These are phyloP conservation scores for Dryadomyces quercus-mongolicae DNA, from an alignment of 2,329 filamentous ascomycete species.

Conservation along the genomic window DNA sequence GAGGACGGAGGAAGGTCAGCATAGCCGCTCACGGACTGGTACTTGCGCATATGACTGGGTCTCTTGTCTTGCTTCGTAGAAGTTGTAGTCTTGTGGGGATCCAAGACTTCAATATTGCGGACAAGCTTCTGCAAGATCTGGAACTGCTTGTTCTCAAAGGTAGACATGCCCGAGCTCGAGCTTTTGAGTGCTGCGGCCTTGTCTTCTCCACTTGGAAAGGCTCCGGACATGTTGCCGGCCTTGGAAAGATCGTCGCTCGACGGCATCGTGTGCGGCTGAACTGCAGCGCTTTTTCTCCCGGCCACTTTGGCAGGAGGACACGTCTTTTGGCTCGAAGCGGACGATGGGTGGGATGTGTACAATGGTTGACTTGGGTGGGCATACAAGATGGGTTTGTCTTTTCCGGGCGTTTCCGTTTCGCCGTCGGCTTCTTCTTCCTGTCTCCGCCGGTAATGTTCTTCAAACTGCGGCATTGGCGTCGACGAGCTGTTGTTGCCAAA, in stretches of 20 bases:
- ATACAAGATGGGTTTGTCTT: conserved; percentile 7
- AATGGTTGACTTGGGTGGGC: not conserved
- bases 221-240: too few species aligned
- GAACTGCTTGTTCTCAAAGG: conserved; percentile 14
- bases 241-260: not conserved
- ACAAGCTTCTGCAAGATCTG: conserved; percentile 10
- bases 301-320: not conserved
- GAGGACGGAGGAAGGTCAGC: conserved; percentile 13
- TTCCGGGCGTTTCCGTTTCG: not conserved
- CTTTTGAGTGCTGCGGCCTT: not conserved
- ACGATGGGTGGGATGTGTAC: not conserved
- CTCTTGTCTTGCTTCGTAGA: not conserved
- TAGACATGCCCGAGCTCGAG: conserved; percentile 5
- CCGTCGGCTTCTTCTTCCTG: conserved; percentile 2
- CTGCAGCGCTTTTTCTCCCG: not conserved
- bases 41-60: not conserved
- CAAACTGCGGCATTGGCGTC: conserved; percentile 9
- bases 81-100: not conserved
- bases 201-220: conserved; percentile 8
- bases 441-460: conserved; percentile 8
- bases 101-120: conserved; percentile 1
- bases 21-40: not conserved
- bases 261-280: not conserved
- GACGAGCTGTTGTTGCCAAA: not conserved
- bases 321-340: not conserved